Evolutionary conservation across 306 rosid genomes (phyloP).

Genomic region (Ochetophila trinervis): DNA sequence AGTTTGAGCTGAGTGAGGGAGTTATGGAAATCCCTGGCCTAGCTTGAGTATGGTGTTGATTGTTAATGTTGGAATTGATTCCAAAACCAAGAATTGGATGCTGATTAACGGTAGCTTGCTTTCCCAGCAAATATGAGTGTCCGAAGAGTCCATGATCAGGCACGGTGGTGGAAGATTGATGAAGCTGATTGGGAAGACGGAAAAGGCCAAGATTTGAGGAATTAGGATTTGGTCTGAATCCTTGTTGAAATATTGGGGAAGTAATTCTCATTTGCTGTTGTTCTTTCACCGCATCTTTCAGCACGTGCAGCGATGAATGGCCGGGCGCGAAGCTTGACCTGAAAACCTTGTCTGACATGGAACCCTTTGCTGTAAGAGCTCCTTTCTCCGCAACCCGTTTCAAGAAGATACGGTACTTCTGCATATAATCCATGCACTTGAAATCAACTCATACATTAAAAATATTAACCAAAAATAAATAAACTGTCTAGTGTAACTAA

Average conservation of each 20-base stretch:
- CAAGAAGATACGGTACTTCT: conserved; percentile 62
- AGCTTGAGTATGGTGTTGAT: conserved; percentile 8
- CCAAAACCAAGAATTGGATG: conserved; percentile 3
- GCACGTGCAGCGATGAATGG: conserved; percentile 10
- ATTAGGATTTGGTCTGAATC: background rate
- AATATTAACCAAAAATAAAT: background rate
- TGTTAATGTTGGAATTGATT: background rate
- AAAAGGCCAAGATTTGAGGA: background rate
- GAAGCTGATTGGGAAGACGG: too few species aligned
- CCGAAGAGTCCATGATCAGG: background rate
- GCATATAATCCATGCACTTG: conserved; percentile 1
- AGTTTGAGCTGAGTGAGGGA: too few species aligned
- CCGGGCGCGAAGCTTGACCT: conserved; percentile 47
- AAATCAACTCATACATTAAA: too few species aligned
- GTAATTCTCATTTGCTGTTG: background rate
- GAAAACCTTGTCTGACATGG: conserved; percentile 28
- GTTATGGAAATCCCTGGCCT: background rate
- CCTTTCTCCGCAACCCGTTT: conserved; percentile 39
- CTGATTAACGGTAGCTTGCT: conserved; percentile 9
- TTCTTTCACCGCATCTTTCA: conserved; percentile 11
- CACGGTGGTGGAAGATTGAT: background rate
- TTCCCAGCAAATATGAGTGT: conserved; percentile 2
- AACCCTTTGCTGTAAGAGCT: background rate
- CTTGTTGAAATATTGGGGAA: too few species aligned
- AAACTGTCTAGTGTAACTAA: too few species aligned